Evolutionary conservation across 2,329 filamentous ascomycete genomes (phyloP), one percentile per base, ranked within the genome.

Genomic region (Diaporthe vexans): DNA sequence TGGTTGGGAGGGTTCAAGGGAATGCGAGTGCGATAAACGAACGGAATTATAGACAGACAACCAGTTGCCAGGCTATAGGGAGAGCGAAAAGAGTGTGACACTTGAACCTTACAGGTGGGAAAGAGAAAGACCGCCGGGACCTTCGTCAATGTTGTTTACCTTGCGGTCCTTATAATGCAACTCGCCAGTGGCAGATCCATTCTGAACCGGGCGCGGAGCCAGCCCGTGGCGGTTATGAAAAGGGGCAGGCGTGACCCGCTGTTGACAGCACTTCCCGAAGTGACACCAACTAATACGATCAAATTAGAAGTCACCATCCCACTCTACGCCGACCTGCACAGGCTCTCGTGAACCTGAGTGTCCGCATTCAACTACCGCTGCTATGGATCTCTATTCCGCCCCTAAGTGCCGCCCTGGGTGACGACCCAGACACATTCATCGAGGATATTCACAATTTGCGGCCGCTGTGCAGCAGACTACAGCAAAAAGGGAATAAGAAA

Each of bases 211-310:
- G 46, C 46, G 19, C 19, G 19, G 46, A 48, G 4, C 4, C 19
- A 48, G 46, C 46, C 46, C 19, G 46, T 48, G 46, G 17, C 21
- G 7, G 46, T 48, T 21, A 21, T 48, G 37, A 43, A 26, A 61
- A 61, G 57, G 35, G 57, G 57, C 35, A 26, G n/a, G 15, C 24
- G 26, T 26, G 57, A 61, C n/a, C 35, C 57, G 57, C 57, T 21
- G 57, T 43, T n/a, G 57, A 43, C 57, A 61, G 13, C 37, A 19
- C 7, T 26, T 61, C 10, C n/a, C 57, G 7, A 26, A 26, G 40
- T 19, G 40, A 43, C 40, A 10, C 10, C 37, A 37, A 37, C 10
- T 37, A 10, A 10, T 37, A 37, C 9, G 6, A 19, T 43, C 40
- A 17, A 26, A 61, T 61, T 40, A 26, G n/a, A 61, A 43, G 35